Conservation (phyloP, 495 filamentous ascomycete species). For the Extremus antarcticus region DNA sequence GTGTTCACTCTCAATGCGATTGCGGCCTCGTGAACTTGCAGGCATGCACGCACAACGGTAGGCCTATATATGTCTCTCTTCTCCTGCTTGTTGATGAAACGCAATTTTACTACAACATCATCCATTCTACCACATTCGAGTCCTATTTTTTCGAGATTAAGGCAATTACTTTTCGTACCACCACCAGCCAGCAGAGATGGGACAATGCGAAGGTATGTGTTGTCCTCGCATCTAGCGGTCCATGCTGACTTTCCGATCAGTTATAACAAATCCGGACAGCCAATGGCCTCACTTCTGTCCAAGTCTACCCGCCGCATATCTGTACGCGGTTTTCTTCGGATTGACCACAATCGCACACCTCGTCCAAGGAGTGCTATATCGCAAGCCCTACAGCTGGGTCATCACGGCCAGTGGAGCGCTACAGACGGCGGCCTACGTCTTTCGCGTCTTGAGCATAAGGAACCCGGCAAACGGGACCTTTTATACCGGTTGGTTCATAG, state of each 20-base stretch:
- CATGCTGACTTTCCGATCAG: neutral
- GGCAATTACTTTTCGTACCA: too few species aligned
- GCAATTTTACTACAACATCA: too few species aligned
- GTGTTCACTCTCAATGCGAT: too few species aligned
- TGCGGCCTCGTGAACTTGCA: too few species aligned
- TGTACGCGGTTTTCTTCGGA: conserved; percentile 4
- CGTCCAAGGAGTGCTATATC: neutral
- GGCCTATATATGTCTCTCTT: too few species aligned
- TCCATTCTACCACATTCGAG: too few species aligned
- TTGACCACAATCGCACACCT: conserved; percentile 1
- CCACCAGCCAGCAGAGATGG: neutral
- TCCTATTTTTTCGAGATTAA: too few species aligned
- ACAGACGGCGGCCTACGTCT: conserved; percentile 7
- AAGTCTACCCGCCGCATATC: neutral
- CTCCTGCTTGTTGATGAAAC: too few species aligned
- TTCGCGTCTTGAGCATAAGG: conserved; percentile 1
- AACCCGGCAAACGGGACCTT: neutral
- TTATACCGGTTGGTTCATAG: conserved; percentile 4
- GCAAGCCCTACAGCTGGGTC: conserved; percentile 2
- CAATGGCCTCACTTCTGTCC: conserved; percentile 10
- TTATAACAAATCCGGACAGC: neutral
- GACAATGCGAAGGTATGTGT: neutral
- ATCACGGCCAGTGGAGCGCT: neutral
- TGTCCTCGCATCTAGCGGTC: neutral
- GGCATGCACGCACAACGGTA: too few species aligned